Evolutionary conservation across 140 eudicot genomes (phyloP), one percentile per base, ranked within the genome.

Genomic region (Bidens hawaiensis): DNA sequence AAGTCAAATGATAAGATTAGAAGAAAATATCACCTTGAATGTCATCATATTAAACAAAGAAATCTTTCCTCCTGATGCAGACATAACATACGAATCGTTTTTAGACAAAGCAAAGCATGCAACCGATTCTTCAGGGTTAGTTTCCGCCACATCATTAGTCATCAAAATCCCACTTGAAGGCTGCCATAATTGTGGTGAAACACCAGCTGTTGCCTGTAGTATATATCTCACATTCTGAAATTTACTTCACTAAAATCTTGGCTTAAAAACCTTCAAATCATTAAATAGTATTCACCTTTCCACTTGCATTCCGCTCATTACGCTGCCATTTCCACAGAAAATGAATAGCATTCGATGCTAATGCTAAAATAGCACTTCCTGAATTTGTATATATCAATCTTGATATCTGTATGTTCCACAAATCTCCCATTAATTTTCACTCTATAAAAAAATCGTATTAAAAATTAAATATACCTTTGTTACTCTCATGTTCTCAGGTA

Each of bases 41-140:
- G 97, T 90, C 97, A 90, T 90, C 97, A 90, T 90, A 60, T 89
- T 89, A 72, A 89, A 89, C 54, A 89, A 72, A 42, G 97, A 89
- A 33, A 89, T 89, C 77, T 89, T 89, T 69, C 97, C 97, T 49
- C 97, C 97, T 0, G 97, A 89, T 57, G 97, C 97, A 18, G 97
- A 90, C 97, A 86, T 90, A 19, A 86, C 97, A 70, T 90, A 90
- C 22, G 97, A 90, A 70, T 90, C 97, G 30, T 90, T 86, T 69
- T 90, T 90, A 46, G 97, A 90, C 73, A 90, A 75, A 13, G 95
- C 95, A 83, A 90, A 90, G 77, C 97, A 90, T 7, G 93, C 81
- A 5, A 90, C 93, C n/a, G 89, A 81, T 59, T 90, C 95, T 64
- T 90, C 97, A 8, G 87, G 79, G 78, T 77, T 85, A 11, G 87